Evolutionary conservation across 2,329 filamentous ascomycete genomes (phyloP), one percentile per base, ranked within the genome.

Genomic region (Magnaporthales sp.): DNA sequence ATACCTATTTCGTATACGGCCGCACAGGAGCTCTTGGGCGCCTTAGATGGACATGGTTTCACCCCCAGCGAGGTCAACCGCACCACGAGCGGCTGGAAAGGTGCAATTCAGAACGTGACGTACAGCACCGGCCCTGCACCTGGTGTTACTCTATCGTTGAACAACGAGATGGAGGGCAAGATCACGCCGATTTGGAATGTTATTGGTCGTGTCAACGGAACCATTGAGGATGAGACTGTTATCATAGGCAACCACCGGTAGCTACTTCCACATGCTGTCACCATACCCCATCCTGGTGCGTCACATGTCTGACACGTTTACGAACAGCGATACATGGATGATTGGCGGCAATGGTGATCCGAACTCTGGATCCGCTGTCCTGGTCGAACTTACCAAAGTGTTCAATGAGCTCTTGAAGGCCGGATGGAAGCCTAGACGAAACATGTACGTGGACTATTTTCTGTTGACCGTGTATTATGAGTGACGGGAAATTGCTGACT

Each of bases 381-480:
- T 95, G 19, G 90, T 92, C 64, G 91, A 95, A 72, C 84, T 94
- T 2, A 84, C 91, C 60, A 84, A 89, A 63, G 87, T 87, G 11
- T 91, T 94, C 70, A 90, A 90, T 4, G 80, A 85, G 67, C 88
- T 92, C 8, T 77, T 91, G 0, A 81, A 86, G 13, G 82, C 83
- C n/a, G 91, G 91, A 9, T 96, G 92, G 92, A 90, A 89, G 73
- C 92, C 92, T 0, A 83, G 89, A 66, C 84, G 92, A 10, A 95
- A 91, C 0, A 58, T 67, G 66, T 67, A 26, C 9, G 66, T 62
- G 24, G 8, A 58, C n/a, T 58, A 8, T 15, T 10, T 31, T 10
- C 24, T 22, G n/a, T 22, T 62, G 51, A 27, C n/a, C 15, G 3
- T 22, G 4, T 11, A 2, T 31, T 66, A 24, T 46, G 8, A 27